Evolutionary conservation across 2,329 filamentous ascomycete species (phyloP).

Genomic region (Trichoderma koningii): DNA sequence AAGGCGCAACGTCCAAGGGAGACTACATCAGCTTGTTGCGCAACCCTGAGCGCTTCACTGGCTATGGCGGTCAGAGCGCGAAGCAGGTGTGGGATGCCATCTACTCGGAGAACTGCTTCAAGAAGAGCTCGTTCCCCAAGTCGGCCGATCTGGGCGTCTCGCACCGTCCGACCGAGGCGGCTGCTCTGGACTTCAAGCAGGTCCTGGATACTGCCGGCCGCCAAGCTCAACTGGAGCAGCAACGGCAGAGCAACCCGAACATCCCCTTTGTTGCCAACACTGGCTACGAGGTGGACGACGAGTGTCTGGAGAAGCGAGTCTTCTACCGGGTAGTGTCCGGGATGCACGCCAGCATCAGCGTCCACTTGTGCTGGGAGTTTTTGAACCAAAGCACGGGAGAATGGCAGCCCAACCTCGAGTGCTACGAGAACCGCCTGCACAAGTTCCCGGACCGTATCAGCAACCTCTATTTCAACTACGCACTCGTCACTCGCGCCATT

Average conservation of each 20-base stretch:
- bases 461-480: slow-evolving; percentile 99
- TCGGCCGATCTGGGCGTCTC: slow-evolving; percentile 57
- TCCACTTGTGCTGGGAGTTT: slow-evolving; percentile 94
- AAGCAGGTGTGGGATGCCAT: slow-evolving; percentile 95
- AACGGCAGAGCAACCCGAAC: slow-evolving; percentile 48
- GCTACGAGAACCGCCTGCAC: slow-evolving; percentile 86
- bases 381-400: slow-evolving; percentile 91
- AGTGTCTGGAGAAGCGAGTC: slow-evolving; percentile 97
- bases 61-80: slow-evolving; percentile 81
- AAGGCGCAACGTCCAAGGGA: slow-evolving; percentile 80
- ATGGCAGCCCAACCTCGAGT: slow-evolving; percentile 88
- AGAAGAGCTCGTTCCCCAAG: slow-evolving; percentile 63
- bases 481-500: slow-evolving; percentile 86
- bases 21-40: slow-evolving; percentile 94
- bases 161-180: slow-evolving; percentile 50
- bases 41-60: slow-evolving; percentile 95
- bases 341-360: slow-evolving; percentile 97
- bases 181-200: slow-evolving; percentile 62
- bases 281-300: slow-evolving; percentile 77
- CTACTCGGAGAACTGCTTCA: slow-evolving; percentile 96
- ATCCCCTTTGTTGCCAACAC: slow-evolving; percentile 63
- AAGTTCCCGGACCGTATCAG: slow-evolving; percentile 85
- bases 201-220: slow-evolving; percentile 61
- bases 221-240: slow-evolving; percentile 62
- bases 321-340: slow-evolving; percentile 95